phyloP scores from a whole-genome alignment of 202 grass and related monocot genomes.

The Sporobolus alterniflorus region DNA sequence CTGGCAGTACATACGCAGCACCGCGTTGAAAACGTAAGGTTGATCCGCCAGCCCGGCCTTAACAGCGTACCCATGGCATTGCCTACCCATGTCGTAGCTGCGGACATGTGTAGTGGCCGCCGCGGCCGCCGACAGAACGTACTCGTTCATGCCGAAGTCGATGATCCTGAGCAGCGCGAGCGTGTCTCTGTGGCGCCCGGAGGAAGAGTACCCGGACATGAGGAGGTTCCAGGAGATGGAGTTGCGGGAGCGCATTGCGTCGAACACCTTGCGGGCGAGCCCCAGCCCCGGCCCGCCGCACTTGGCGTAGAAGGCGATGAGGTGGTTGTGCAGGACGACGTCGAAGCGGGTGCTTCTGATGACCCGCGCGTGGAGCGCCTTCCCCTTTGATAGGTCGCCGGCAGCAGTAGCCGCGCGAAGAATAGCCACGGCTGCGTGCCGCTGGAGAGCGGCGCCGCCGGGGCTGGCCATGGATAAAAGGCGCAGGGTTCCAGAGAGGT shows the following conservation, averaged over 20 bases:
- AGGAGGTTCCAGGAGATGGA: constrained; percentile 54
- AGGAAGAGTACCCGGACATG: constrained; percentile 64
- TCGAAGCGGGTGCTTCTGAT: constrained; percentile 41
- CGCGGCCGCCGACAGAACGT: constrained; percentile 49
- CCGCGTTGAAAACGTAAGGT: constrained; percentile 48
- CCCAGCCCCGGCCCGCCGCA: constrained; percentile 44
- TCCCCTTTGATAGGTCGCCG: constrained; percentile 40
- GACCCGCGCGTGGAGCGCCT: constrained; percentile 53
- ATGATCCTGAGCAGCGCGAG: constrained; percentile 54
- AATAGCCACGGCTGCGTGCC: constrained; percentile 42
- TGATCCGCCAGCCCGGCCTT: constrained; percentile 53
- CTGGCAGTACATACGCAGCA: constrained; percentile 76
- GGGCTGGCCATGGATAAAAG: constrained; percentile 27
- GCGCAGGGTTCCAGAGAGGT: neutral
- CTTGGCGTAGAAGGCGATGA: constrained; percentile 54
- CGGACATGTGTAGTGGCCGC: constrained; percentile 46
- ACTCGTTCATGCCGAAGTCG: constrained; percentile 61
- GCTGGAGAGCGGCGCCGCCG: constrained; percentile 45
- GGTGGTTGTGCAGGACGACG: constrained; percentile 59
- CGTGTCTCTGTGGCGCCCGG: constrained; percentile 43
- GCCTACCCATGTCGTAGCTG: constrained; percentile 53
- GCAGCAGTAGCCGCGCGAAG: constrained; percentile 42
- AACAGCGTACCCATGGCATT: constrained; percentile 66
- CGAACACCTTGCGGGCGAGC: constrained; percentile 56
- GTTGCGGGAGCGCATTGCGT: constrained; percentile 65